phyloP scores from a whole-genome alignment of 1,284 basidiomycete genomes.

The Irpex sp. region DNA sequence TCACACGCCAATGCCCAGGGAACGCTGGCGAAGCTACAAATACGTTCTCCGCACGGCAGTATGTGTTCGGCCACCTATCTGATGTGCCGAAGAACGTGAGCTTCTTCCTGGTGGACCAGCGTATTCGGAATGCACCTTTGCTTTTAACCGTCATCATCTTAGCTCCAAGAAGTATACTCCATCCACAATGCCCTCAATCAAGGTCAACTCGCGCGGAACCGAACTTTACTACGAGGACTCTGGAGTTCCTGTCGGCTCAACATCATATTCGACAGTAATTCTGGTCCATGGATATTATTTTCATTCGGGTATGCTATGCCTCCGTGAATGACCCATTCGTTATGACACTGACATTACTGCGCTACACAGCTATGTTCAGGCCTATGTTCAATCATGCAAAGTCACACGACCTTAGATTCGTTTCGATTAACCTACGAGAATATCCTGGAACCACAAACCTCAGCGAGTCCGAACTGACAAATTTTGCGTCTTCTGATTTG shows the following conservation, averaged over 20 bases:
- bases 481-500: background rate
- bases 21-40: background rate
- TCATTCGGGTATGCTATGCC: slow-evolving; percentile 11
- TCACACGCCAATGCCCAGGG: background rate
- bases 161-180: background rate
- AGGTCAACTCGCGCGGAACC: slow-evolving; percentile 5
- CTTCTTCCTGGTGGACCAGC: background rate
- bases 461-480: background rate
- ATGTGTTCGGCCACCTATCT: background rate
- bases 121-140: background rate
- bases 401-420: slow-evolving; percentile 7
- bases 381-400: slow-evolving; percentile 9
- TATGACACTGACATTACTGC: slow-evolving; percentile 39
- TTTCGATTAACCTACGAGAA: slow-evolving; percentile 11
- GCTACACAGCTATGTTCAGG: slow-evolving; percentile 19
- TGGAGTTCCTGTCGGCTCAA: slow-evolving; percentile 31
- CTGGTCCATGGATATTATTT: slow-evolving; percentile 52
- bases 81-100: background rate
- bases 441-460: slow-evolving; percentile 12
- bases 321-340: slow-evolving; percentile 45
- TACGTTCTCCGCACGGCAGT: background rate
- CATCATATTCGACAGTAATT: slow-evolving; percentile 83
- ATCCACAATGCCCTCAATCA: slow-evolving; percentile 4
- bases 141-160: background rate
- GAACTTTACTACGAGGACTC: slow-evolving; percentile 19